Base-by-base conservation (phyloP, 371 early-diverging fungal genomes). In the Mortierella sp. region DNA sequence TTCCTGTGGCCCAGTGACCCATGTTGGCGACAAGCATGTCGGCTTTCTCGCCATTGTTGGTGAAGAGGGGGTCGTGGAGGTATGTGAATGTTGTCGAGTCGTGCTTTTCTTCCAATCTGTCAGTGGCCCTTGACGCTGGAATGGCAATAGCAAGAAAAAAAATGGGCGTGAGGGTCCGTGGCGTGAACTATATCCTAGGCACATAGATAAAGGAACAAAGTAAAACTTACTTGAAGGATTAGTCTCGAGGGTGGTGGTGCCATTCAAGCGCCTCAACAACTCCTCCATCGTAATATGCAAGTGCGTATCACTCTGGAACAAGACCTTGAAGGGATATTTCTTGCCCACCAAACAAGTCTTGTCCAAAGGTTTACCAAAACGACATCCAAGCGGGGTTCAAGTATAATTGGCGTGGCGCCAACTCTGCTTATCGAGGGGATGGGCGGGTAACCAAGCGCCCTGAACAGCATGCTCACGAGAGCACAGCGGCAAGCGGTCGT, bases 361-460 rank as follows among this genome's bases (percentile, higher is more conserved):
- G 26, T 80, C 74, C 21, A 83, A 67, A 0, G 84, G 80, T n/a
- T 73, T 74, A 0, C 72, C 80, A 44, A 67, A 74, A 1, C 72
- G 70, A 72, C 84, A 83, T 1, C 80, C 84, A 3, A 83, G 77
- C 8, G 84, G 84, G 21, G 73, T 80, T 80, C 84, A 83, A 4
- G 84, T 83, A 50, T 83, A 83, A 43, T 81, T 80, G 37, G 81
- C 77, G 5, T 28, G 59, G 19, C 85, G 81, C 85, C 85, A 84
- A 37, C 81, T 81, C 48, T 73, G 69, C 54, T 57, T 80, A 48
- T 84, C 85, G 37, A 70, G 14, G 16, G 85, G 78, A 44, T 81
- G 85, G 28, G 85, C 85, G 21, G 81, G 85, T 19, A 84, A 74
- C 85, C 85, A 84, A 2, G 73, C 85, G 26, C 78, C 85, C n/a